Conservation (phyloP, 441 rosid genomes). For the Euphorbia celastroides region DNA sequence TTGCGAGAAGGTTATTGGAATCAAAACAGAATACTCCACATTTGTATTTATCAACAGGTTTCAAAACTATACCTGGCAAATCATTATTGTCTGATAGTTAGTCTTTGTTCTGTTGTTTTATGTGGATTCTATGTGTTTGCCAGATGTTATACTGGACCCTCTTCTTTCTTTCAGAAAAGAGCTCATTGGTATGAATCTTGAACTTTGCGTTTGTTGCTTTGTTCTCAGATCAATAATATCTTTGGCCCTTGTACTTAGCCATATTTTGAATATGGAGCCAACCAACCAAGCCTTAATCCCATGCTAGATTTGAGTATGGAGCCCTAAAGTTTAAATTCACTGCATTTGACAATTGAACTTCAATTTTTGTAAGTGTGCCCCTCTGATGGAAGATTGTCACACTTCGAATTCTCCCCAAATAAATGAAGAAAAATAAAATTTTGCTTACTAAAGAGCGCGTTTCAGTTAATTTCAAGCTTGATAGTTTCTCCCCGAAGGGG, state of each 20-base stretch:
- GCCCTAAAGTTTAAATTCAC: neutral
- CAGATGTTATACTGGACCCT: constrained; percentile 95
- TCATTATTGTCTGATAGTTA: constrained; percentile 17
- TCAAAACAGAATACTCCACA: constrained; percentile 91
- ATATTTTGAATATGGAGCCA: neutral
- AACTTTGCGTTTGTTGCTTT: constrained; percentile 20
- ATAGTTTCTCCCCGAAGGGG: neutral
- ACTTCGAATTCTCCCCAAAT: neutral
- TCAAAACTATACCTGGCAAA: constrained; percentile 12
- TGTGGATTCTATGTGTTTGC: constrained; percentile 18
- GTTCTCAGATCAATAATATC: constrained; percentile 2
- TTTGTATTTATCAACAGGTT: constrained; percentile 88
- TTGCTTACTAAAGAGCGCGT: neutral
- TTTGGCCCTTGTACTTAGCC: neutral
- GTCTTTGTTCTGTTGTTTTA: constrained; percentile 25
- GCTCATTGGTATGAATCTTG: constrained; percentile 58
- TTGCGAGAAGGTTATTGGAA: constrained; percentile 89
- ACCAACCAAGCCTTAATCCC: too few relatives aligned
- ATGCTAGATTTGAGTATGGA: neutral
- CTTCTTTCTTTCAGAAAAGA: constrained; percentile 89
- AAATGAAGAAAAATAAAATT: neutral
- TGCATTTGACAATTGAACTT: neutral
- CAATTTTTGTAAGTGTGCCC: neutral
- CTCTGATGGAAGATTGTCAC: neutral
- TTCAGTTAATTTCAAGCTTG: neutral